These are phyloP conservation scores for Primulina eburnea DNA, from an alignment of 257 asterid genomes.

Conservation along the genomic window DNA sequence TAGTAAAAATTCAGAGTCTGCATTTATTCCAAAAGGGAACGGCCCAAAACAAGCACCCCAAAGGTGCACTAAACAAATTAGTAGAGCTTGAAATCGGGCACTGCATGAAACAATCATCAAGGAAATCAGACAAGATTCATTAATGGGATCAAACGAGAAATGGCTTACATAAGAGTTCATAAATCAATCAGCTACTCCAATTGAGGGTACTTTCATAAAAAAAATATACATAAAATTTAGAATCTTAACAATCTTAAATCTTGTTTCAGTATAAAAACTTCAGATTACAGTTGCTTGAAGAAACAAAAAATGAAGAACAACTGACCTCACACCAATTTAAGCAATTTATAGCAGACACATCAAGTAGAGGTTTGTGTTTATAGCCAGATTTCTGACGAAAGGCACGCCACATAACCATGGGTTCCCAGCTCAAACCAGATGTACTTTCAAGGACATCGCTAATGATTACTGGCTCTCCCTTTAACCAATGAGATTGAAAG, in stretches of 20 bases:
- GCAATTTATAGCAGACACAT: slow-evolving; percentile 57
- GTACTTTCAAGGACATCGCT: slow-evolving; percentile 38
- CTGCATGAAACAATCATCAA: background rate
- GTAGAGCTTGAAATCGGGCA: background rate
- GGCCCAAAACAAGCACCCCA: background rate
- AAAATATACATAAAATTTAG: too few species aligned
- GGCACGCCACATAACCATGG: slow-evolving; percentile 85
- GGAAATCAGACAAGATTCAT: background rate
- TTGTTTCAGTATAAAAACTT: too few species aligned
- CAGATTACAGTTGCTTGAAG: too few species aligned
- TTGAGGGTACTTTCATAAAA: background rate
- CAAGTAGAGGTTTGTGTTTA: slow-evolving; percentile 41
- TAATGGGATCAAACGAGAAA: background rate
- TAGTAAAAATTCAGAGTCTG: background rate
- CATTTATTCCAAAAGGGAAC: background rate
- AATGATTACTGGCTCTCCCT: slow-evolving; percentile 62
- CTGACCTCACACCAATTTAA: slow-evolving; percentile 62
- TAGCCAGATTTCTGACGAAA: slow-evolving; percentile 32
- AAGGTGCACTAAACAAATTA: background rate
- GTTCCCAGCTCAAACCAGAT: slow-evolving; percentile 74
- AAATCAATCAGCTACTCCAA: background rate
- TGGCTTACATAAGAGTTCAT: background rate
- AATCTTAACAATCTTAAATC: too few species aligned
- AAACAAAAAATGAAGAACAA: too few species aligned
- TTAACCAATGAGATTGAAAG: slow-evolving; percentile 59